These are phyloP conservation scores for Iberis pinnata DNA, from an alignment of 345 rosid genomes.

Conservation along the genomic window DNA sequence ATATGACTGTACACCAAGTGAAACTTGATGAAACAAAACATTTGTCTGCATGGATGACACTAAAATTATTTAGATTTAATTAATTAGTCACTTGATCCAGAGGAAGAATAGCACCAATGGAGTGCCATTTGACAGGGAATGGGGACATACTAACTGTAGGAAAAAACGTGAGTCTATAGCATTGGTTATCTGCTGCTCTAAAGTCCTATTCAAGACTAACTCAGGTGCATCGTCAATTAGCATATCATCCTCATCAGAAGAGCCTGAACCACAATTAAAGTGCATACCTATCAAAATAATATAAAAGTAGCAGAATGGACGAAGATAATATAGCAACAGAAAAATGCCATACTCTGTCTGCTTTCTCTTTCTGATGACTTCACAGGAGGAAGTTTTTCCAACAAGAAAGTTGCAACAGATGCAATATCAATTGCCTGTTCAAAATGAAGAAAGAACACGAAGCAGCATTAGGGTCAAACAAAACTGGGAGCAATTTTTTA, in stretches of 20 bases:
- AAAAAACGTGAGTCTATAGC: conserved; percentile 82
- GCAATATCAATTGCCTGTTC: conserved; percentile 79
- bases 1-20: conserved; percentile 29
- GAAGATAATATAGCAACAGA: conserved; percentile 4
- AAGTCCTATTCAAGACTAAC: conserved; percentile 44
- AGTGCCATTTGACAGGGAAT: conserved; percentile 20
- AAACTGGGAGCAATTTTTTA: neutral
- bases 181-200: conserved; percentile 65
- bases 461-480: conserved; percentile 10
- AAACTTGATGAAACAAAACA: conserved; percentile 56
- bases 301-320: conserved; percentile 17
- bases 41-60: conserved; percentile 56
- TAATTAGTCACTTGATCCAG: conserved; percentile 9
- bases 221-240: conserved; percentile 42
- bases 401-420: conserved; percentile 60
- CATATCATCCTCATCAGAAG: conserved; percentile 67
- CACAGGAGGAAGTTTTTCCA: conserved; percentile 71
- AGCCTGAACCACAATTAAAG: conserved; percentile 41
- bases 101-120: conserved; percentile 11
- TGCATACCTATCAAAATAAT: conserved; percentile 9
- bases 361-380: conserved; percentile 44
- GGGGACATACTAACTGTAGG: conserved; percentile 69
- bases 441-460: conserved; percentile 14
- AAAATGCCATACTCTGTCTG: conserved; percentile 47
- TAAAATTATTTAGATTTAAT: conserved; percentile 11